Percentiles rank a stretch among this genome's conserved stretches.
These are phyloP conservation scores for Colletotrichum plurivorum DNA, from an alignment of 2,329 filamentous ascomycete genomes.

Conservation along the genomic window DNA sequence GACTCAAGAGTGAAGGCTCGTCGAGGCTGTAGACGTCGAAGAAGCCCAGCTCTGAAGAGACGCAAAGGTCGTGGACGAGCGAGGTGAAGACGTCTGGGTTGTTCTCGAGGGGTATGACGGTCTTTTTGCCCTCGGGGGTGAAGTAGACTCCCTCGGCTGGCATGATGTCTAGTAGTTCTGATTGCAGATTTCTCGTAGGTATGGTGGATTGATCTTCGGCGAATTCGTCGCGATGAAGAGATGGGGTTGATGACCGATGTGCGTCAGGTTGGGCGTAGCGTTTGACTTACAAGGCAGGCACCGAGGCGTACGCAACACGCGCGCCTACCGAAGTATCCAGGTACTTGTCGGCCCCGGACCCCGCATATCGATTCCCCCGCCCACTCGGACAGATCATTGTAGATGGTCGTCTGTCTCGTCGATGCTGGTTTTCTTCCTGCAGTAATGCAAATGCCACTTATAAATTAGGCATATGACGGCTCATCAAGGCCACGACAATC, in stretches of 20 bases:
- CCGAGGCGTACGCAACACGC: too few relatives aligned
- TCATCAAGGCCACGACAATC: too few relatives aligned
- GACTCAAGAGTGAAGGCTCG: conserved; percentile 80
- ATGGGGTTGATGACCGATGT: not conserved
- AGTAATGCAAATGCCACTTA: too few relatives aligned
- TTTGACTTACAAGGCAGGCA: too few relatives aligned
- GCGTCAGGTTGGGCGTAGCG: too few relatives aligned
- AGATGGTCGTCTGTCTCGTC: too few relatives aligned
- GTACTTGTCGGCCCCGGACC: too few relatives aligned
- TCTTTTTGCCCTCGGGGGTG: conserved; percentile 50
- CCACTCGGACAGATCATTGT: too few relatives aligned
- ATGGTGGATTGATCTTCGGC: not conserved
- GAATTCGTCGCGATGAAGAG: not conserved
- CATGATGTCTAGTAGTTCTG: conserved; percentile 42
- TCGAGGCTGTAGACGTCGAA: conserved; percentile 87
- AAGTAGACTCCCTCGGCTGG: conserved; percentile 45
- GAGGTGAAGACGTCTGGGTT: conserved; percentile 85
- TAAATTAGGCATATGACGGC: too few relatives aligned
- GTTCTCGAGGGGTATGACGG: conserved; percentile 62
- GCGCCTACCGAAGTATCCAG: too few relatives aligned
- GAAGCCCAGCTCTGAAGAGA: conserved; percentile 78
- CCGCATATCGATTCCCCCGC: too few relatives aligned
- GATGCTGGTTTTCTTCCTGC: too few relatives aligned
- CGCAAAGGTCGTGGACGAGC: conserved; percentile 79
- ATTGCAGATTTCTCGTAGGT: not conserved